Percentiles rank a stretch among this genome's conserved stretches.
phyloP scores from a whole-genome alignment of 2,329 filamentous ascomycete species.

The Proliferodiscus dingleyae region DNA sequence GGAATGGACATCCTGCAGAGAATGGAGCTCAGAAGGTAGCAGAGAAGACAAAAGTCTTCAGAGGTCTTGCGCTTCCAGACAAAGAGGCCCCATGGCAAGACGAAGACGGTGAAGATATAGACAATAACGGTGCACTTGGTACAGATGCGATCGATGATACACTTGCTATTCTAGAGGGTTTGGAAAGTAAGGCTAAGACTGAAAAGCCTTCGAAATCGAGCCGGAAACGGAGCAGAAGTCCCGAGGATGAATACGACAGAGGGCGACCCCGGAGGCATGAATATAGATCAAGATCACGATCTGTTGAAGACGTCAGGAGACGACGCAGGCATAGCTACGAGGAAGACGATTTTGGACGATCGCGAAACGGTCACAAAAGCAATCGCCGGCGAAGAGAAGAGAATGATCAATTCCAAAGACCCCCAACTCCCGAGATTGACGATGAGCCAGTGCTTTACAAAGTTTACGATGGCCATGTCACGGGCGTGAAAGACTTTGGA shows the following conservation, averaged over 20 bases:
- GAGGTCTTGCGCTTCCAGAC: slow-evolving; percentile 82
- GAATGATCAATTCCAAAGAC: slow-evolving; percentile 58
- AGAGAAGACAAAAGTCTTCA: slow-evolving; percentile 84
- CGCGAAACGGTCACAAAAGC: slow-evolving; percentile 35
- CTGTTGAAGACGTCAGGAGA: slow-evolving; percentile 37
- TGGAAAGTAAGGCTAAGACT: slow-evolving; percentile 61
- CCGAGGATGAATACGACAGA: slow-evolving; percentile 36
- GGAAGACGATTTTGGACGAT: slow-evolving; percentile 55
- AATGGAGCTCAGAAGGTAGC: slow-evolving; percentile 46
- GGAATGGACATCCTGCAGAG: slow-evolving; percentile 33
- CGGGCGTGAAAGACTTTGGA: slow-evolving; percentile 91
- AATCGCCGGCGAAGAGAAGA: slow-evolving; percentile 40
- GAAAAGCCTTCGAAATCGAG: slow-evolving; percentile 32
- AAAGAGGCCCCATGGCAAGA: slow-evolving; percentile 54
- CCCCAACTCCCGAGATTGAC: slow-evolving; percentile 71
- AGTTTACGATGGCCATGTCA: slow-evolving; percentile 84
- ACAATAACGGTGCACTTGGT: slow-evolving; percentile 34
- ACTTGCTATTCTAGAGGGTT: slow-evolving; percentile 80
- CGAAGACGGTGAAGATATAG: slow-evolving; percentile 35
- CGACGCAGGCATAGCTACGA: slow-evolving; percentile 45
- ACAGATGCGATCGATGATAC: slow-evolving; percentile 84
- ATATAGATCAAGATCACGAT: slow-evolving; percentile 48
- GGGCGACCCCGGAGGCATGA: slow-evolving; percentile 35
- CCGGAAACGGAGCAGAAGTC: slow-evolving; percentile 51
- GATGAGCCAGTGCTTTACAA: slow-evolving; percentile 78